A percentile compares a stretch with the other conserved stretches of the same genome.
Conservation (phyloP, 2,329 filamentous ascomycete genomes). For the Aspergillus arachidicola region DNA sequence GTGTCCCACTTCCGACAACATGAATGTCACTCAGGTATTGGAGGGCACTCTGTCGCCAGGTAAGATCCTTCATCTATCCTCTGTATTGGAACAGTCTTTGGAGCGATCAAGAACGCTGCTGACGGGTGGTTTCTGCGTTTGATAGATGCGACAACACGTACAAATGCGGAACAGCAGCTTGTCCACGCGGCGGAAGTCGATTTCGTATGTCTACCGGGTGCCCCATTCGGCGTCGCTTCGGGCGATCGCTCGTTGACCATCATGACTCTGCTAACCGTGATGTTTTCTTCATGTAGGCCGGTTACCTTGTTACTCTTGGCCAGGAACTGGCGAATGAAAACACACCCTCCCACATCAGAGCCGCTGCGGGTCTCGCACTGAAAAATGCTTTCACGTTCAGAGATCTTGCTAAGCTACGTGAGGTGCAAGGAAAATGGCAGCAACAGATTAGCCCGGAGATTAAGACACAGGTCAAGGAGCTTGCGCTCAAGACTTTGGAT, state of each 20-base stretch:
- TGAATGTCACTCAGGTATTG: constrained; percentile 98
- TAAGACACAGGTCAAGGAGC: constrained; percentile 84
- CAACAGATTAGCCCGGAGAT: constrained; percentile 77
- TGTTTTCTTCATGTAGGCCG: constrained; percentile 62
- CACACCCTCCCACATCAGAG: constrained; percentile 80
- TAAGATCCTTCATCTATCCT: constrained; percentile 43
- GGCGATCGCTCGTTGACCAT: neutral
- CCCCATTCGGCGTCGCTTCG: constrained; percentile 31
- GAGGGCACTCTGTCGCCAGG: constrained; percentile 93
- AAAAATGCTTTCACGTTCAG: constrained; percentile 98
- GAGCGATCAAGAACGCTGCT: constrained; percentile 16
- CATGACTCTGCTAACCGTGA: constrained; percentile 27
- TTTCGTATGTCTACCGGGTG: constrained; percentile 68
- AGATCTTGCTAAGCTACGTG: constrained; percentile 82
- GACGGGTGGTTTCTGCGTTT: constrained; percentile 34
- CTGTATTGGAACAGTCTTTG: neutral
- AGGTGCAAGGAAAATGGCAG: constrained; percentile 93
- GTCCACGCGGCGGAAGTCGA: constrained; percentile 89
- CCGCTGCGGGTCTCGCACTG: constrained; percentile 90
- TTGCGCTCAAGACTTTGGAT: constrained; percentile 83
- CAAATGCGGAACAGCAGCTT: constrained; percentile 91
- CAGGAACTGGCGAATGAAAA: constrained; percentile 92
- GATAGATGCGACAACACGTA: constrained; percentile 84
- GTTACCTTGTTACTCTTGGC: constrained; percentile 90
- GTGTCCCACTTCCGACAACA: constrained; percentile 54